Conservation (phyloP, 2,329 filamentous ascomycete genomes). For the Didymella pomorum region DNA sequence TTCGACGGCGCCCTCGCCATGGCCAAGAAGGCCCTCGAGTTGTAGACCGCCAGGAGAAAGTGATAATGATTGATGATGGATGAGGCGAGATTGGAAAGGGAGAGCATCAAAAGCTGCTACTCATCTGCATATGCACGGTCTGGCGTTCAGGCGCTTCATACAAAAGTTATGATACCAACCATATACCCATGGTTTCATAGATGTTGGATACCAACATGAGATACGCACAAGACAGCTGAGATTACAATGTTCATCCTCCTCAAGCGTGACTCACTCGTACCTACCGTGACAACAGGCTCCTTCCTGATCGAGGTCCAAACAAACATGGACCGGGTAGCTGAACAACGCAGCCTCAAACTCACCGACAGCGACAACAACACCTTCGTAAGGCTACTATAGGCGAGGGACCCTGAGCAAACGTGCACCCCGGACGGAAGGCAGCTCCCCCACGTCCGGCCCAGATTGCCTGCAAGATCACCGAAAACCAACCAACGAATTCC, state of each 20-base stretch:
- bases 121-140: slow-evolving; percentile 38
- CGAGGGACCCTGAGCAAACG: slow-evolving; percentile 6
- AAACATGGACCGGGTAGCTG: neutral
- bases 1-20: slow-evolving; percentile 88
- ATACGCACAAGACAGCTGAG: neutral
- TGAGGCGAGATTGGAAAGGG: neutral
- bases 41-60: slow-evolving; percentile 23
- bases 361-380: slow-evolving; percentile 5
- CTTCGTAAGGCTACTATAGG: neutral
- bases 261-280: neutral
- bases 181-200: slow-evolving; percentile 28
- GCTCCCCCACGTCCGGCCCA: slow-evolving; percentile 6
- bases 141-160: slow-evolving; percentile 40
- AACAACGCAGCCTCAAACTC: slow-evolving; percentile 2
- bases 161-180: slow-evolving; percentile 40
- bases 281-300: neutral
- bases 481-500: slow-evolving; percentile 11
- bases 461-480: slow-evolving; percentile 5
- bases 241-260: neutral
- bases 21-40: slow-evolving; percentile 75
- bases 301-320: neutral
- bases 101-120: slow-evolving; percentile 27
- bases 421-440: slow-evolving; percentile 7
- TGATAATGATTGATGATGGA: neutral
- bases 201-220: slow-evolving; percentile 2